Percentiles rank a stretch among this genome's conserved stretches.
Conservation (phyloP, 2,329 filamentous ascomycete genomes). For the Drechslera avenae region DNA sequence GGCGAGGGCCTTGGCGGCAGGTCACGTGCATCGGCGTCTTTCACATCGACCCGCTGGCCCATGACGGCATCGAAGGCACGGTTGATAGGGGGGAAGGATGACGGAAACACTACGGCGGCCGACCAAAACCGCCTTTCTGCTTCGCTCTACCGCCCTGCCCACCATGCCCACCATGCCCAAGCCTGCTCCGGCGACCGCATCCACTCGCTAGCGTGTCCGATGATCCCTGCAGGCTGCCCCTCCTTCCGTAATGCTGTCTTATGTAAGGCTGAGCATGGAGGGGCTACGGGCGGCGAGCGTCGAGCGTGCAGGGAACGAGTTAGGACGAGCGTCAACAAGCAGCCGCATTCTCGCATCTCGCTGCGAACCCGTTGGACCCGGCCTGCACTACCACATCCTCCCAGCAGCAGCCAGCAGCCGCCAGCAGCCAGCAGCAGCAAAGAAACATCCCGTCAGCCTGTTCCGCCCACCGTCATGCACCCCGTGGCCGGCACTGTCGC, state of each 20-base stretch:
- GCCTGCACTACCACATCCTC: too few species aligned
- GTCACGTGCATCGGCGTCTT: conserved; percentile 10
- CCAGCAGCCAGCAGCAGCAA: too few species aligned
- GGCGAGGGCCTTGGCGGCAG: conserved; percentile 12
- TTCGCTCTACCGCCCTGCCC: background rate
- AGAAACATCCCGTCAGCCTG: too few species aligned
- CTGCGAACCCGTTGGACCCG: conserved; percentile 15
- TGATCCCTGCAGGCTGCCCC: conserved; percentile 20
- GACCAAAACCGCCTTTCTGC: background rate
- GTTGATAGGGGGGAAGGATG: too few species aligned
- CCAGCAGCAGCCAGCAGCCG: too few species aligned
- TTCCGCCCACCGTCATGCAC: too few species aligned
- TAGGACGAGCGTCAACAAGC: conserved; percentile 6
- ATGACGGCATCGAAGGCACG: background rate
- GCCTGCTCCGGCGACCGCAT: too few species aligned
- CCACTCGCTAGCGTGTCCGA: conserved; percentile 15
- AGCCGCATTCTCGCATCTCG: conserved; percentile 20
- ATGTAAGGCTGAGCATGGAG: conserved; percentile 23
- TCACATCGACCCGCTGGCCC: too few species aligned
- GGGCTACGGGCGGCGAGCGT: conserved; percentile 21
- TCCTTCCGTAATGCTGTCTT: conserved; percentile 21
- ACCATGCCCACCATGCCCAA: background rate
- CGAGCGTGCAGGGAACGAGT: conserved; percentile 9
- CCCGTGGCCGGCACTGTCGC: background rate
- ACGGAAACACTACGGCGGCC: background rate